phyloP scores from a whole-genome alignment of 2,329 filamentous ascomycete species.

The Sporothrix mexicana region DNA sequence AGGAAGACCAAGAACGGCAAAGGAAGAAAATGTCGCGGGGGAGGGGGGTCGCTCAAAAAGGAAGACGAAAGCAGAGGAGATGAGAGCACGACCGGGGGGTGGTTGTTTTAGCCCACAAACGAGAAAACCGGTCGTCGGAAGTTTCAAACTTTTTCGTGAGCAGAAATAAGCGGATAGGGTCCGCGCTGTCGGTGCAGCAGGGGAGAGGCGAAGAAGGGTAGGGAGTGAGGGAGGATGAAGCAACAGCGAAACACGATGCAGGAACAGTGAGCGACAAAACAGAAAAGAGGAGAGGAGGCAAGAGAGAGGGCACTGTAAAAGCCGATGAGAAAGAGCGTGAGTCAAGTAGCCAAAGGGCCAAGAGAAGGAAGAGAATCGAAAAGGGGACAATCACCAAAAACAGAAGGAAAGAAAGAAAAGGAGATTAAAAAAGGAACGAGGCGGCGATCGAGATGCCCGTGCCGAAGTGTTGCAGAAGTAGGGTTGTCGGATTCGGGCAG shows the following conservation, averaged over 20 bases:
- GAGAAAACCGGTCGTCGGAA: slow-evolving; percentile 18
- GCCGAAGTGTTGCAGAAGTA: slow-evolving; percentile 27
- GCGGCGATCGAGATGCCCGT: slow-evolving; percentile 25
- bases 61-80: slow-evolving; percentile 14
- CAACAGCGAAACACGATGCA: slow-evolving; percentile 24
- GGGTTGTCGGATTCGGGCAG: slow-evolving; percentile 29
- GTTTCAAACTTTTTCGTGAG: slow-evolving; percentile 27
- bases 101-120: slow-evolving; percentile 30
- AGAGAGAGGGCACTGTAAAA: neutral
- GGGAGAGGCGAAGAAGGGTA: neutral
- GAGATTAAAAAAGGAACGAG: neutral
- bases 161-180: slow-evolving; percentile 20
- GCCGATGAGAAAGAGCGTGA: neutral
- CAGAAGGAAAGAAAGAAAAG: neutral
- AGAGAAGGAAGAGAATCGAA: neutral
- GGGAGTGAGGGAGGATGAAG: neutral
- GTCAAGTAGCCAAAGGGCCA: neutral
- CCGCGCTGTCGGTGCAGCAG: slow-evolving; percentile 24
- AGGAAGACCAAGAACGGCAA: slow-evolving; percentile 1
- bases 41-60: slow-evolving; percentile 8
- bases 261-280: neutral
- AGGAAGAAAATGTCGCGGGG: slow-evolving; percentile 31
- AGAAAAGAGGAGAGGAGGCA: neutral
- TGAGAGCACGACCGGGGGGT: slow-evolving; percentile 24
- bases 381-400: neutral